Conservation (phyloP, 495 filamentous ascomycete genomes). For the Penicillium goetzii region DNA sequence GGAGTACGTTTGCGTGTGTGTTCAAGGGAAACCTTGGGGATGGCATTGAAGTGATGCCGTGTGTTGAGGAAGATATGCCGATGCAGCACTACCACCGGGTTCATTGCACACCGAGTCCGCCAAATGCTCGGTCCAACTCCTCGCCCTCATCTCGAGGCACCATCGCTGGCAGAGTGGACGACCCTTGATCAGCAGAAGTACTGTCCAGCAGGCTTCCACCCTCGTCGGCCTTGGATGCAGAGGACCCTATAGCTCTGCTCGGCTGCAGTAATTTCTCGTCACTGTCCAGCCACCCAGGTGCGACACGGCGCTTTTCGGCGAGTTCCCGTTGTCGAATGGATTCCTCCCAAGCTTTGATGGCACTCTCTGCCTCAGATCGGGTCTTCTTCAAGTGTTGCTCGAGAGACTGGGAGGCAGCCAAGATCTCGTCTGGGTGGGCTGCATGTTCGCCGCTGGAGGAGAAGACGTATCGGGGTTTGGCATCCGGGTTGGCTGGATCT, state of each 20-base stretch:
- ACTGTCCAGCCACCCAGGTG: conserved; percentile 93
- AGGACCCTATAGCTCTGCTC: conserved; percentile 26
- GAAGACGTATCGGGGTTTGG: conserved; percentile 69
- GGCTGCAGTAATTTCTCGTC: conserved; percentile 85
- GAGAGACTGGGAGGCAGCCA: conserved; percentile 75
- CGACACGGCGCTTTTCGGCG: conserved; percentile 87
- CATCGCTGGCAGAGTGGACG: conserved; percentile 48
- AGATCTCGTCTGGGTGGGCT: conserved; percentile 79
- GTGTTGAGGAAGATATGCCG: not conserved
- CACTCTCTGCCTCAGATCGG: conserved; percentile 62
- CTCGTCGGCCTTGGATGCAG: conserved; percentile 27
- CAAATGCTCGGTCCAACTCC: conserved; percentile 89
- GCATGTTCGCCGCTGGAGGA: conserved; percentile 72
- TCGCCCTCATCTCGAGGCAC: conserved; percentile 65
- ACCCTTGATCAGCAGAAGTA: conserved; percentile 45
- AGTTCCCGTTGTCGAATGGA: conserved; percentile 74
- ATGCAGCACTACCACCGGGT: not conserved
- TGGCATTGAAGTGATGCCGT: not conserved
- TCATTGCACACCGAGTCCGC: conserved; percentile 61
- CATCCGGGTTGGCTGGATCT: conserved; percentile 44
- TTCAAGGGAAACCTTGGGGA: not conserved
- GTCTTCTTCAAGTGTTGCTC: conserved; percentile 71
- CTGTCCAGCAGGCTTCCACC: conserved; percentile 52
- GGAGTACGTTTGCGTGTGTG: not conserved
- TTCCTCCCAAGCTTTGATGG: conserved; percentile 72